Base-by-base conservation (phyloP, 2,329 filamentous ascomycete species). In the Monilinia fructicola region DNA sequence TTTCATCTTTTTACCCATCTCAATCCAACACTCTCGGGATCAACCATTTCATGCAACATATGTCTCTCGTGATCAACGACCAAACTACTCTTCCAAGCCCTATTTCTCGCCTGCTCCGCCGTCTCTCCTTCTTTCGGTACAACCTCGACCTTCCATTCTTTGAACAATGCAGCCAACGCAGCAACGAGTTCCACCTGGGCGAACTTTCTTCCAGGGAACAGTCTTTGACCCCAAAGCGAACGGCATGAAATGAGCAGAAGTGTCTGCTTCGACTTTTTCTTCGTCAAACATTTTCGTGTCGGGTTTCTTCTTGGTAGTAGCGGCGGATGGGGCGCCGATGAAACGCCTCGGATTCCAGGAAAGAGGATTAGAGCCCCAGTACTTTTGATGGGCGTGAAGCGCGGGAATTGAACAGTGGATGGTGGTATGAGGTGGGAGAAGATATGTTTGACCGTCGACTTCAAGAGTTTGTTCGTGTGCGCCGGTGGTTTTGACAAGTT, bases 161-260 rank as follows among this genome's bases (percentile, higher is more conserved):
- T 40, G n/a, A 61, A 66, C 10, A 65, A 16, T 42, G 23, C 21
- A 12, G 55, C 55, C 5, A 66, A 16, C 7, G 40, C 26, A 35
- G 48, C 26, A 12, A 66, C 64, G 0, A 54, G 14, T 16, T 66
- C 55, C 4, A 66, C 64, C 26, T 54, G 64, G 5, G 48, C 54
- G 4, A 54, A 62, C 12, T 31, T 59, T 12, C 38, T 66, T 9
- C 55, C 48, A 7, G 55, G 64, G 28, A 12, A 66, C 0, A 61
- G 54, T 40, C 64, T 35, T 44, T 61, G 64, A 4, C 54, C 64
- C 54, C 54, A 65, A 65, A 23, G 31, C 54, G n/a, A 52, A 65
- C 0, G 54, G 46, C 35, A 65, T 59, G 35, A 53, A 60, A 31
- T 59, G 21, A 4, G 48, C 6, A 0, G 63, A 53, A 3, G 54